These are phyloP conservation scores for Phytopythium kandeliae DNA, from an alignment of 352 stramenopile genomes.

Conservation along the genomic window DNA sequence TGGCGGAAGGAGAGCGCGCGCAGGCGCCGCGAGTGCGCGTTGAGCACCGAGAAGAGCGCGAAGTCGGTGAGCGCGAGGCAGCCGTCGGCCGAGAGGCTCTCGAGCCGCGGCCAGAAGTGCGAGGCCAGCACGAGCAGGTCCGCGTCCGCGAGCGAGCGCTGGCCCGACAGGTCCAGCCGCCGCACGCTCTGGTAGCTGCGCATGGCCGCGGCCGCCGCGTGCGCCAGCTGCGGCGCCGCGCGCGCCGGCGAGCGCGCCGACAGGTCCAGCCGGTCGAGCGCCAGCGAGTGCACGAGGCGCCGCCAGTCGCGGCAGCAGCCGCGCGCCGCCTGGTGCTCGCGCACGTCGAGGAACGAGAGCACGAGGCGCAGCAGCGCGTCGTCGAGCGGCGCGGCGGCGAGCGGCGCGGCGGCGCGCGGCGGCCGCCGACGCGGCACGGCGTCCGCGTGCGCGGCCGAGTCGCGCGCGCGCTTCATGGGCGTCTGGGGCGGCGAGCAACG, in stretches of 20 bases:
- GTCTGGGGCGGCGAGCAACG: neutral
- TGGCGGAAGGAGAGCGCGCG: constrained; percentile 59
- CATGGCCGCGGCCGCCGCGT: constrained; percentile 50
- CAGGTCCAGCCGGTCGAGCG: constrained; percentile 61
- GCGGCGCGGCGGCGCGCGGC: constrained; percentile 26
- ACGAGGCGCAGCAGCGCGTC: constrained; percentile 55
- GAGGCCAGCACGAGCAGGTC: constrained; percentile 79
- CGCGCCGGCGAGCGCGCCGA: constrained; percentile 43
- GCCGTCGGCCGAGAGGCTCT: constrained; percentile 59
- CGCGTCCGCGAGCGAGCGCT: constrained; percentile 56
- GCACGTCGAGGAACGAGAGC: constrained; percentile 66
- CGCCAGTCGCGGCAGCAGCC: constrained; percentile 52
- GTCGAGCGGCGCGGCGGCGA: constrained; percentile 42
- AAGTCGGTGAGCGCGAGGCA: constrained; percentile 80
- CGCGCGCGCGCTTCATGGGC: constrained; percentile 11
- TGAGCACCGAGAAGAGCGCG: constrained; percentile 71
- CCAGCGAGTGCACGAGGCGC: constrained; percentile 58
- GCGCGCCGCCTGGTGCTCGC: constrained; percentile 66
- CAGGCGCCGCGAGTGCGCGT: constrained; percentile 71
- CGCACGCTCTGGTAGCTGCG: constrained; percentile 65
- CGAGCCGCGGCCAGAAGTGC: constrained; percentile 71
- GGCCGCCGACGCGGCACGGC: neutral
- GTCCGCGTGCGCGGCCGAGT: no score
- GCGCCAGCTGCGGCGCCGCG: constrained; percentile 37
- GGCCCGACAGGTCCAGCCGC: constrained; percentile 60